Percentiles rank a stretch among this genome's conserved stretches.
These are phyloP conservation scores for Achaetomiella virescens DNA, from an alignment of 495 filamentous ascomycete genomes.

Conservation along the genomic window DNA sequence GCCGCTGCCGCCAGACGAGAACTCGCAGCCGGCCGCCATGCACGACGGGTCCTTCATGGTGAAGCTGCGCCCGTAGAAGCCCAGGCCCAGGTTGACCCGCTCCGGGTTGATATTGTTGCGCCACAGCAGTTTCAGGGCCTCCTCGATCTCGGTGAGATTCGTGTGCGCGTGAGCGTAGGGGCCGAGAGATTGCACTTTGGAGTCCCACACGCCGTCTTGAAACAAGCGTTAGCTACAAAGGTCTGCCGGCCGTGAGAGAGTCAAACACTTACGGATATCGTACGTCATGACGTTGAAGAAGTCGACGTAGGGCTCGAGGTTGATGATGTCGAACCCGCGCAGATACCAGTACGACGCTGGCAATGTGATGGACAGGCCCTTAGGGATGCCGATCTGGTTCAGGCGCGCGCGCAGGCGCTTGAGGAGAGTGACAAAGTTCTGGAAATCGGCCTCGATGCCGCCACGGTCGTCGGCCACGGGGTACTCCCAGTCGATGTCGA, in stretches of 20 bases:
- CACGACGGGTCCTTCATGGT: slow-evolving; percentile 21
- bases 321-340: slow-evolving; percentile 40
- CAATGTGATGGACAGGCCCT: slow-evolving; percentile 36
- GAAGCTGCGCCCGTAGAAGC: slow-evolving; percentile 48
- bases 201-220: slow-evolving; percentile 33
- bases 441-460: slow-evolving; percentile 31
- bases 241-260: too few relatives aligned
- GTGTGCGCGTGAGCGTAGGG: slow-evolving; percentile 40
- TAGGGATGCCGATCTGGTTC: slow-evolving; percentile 12
- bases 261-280: slow-evolving; percentile 26
- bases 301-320: slow-evolving; percentile 33
- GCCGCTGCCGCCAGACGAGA: slow-evolving; percentile 20
- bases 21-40: slow-evolving; percentile 24
- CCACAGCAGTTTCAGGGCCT: slow-evolving; percentile 46
- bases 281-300: slow-evolving; percentile 55
- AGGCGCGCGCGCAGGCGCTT: slow-evolving; percentile 20
- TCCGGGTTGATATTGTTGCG: slow-evolving; percentile 37
- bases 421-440: slow-evolving; percentile 26
- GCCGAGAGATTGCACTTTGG: slow-evolving; percentile 22
- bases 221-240: background rate
- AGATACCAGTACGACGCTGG: slow-evolving; percentile 49
- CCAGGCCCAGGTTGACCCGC: slow-evolving; percentile 44
- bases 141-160: slow-evolving; percentile 52
- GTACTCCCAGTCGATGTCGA: too few relatives aligned
- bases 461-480: slow-evolving; percentile 35